Conservation (phyloP, 768 basidiomycete species). For the Hericium alpestre region DNA sequence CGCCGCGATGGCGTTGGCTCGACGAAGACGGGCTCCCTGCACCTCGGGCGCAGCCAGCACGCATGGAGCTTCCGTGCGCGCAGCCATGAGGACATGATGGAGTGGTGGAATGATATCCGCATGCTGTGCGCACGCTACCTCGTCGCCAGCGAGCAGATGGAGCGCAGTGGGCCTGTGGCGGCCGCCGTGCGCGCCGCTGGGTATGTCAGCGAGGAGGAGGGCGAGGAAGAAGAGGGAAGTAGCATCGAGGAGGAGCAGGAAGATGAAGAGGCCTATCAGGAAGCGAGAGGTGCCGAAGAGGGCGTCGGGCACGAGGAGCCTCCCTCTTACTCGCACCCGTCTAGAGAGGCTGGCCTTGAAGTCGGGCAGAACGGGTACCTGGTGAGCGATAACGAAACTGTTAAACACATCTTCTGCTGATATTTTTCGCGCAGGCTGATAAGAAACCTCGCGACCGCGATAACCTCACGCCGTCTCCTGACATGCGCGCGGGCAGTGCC, state of each 20-base stretch:
- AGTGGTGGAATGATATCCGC: slow-evolving; percentile 98
- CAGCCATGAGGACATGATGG: slow-evolving; percentile 96
- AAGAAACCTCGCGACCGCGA: slow-evolving; percentile 19
- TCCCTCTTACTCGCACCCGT: slow-evolving; percentile 50
- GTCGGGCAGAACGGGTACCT: slow-evolving; percentile 40
- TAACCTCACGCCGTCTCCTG: slow-evolving; percentile 5
- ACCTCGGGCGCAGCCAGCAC: slow-evolving; percentile 32
- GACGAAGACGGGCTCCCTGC: slow-evolving; percentile 45
- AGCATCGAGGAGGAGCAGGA: slow-evolving; percentile 42
- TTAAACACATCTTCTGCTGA: neutral
- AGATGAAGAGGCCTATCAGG: slow-evolving; percentile 39
- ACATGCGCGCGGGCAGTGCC: slow-evolving; percentile 7
- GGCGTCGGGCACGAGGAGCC: slow-evolving; percentile 26
- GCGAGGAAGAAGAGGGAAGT: slow-evolving; percentile 52
- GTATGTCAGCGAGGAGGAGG: slow-evolving; percentile 75
- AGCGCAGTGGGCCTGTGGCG: slow-evolving; percentile 84
- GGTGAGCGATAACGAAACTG: slow-evolving; percentile 29
- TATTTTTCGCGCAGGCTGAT: slow-evolving; percentile 21
- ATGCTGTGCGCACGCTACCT: slow-evolving; percentile 92
- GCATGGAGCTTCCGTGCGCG: slow-evolving; percentile 88
- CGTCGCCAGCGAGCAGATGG: slow-evolving; percentile 88
- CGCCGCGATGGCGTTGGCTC: slow-evolving; percentile 72
- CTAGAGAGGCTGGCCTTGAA: slow-evolving; percentile 28
- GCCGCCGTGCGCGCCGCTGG: slow-evolving; percentile 86
- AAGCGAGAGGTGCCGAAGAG: slow-evolving; percentile 33